These are phyloP conservation scores for Cystobasidium pallidum DNA, from an alignment of 1,284 basidiomycete species.

Conservation along the genomic window DNA sequence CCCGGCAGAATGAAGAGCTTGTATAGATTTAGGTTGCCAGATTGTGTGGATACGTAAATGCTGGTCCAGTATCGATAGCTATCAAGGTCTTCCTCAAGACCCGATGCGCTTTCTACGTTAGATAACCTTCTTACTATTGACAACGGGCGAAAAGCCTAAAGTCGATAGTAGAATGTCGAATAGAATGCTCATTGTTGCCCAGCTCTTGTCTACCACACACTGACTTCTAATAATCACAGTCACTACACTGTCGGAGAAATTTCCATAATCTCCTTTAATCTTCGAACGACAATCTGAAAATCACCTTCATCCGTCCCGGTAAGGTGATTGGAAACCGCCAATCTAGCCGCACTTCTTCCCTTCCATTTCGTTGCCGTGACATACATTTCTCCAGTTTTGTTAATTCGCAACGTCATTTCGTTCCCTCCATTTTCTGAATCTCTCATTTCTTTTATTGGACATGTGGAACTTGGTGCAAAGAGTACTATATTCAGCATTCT, in stretches of 20 bases:
- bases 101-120: no score
- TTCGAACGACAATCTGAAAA: constrained; percentile 49
- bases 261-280: constrained; percentile 52
- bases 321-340: constrained; percentile 62
- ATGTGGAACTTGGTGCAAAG: constrained; percentile 55
- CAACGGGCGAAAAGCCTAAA: no score
- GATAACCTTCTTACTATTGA: no score
- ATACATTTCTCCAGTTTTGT: constrained; percentile 58
- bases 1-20: background rate
- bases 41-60: no score
- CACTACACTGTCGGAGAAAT: no score
- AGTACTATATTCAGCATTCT: constrained; percentile 60
- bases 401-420: constrained; percentile 57
- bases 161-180: no score
- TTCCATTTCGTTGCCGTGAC: constrained; percentile 59
- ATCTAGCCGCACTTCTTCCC: constrained; percentile 58
- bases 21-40: no score
- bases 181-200: no score
- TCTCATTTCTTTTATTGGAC: constrained; percentile 51
- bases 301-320: constrained; percentile 56
- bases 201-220: no score
- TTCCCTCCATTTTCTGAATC: constrained; percentile 44
- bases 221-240: no score
- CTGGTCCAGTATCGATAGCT: no score
- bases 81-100: no score